Percentiles rank a stretch among this genome's conserved stretches.
phyloP scores from a whole-genome alignment of 139 green algal species.

The Chlorella sp. region DNA sequence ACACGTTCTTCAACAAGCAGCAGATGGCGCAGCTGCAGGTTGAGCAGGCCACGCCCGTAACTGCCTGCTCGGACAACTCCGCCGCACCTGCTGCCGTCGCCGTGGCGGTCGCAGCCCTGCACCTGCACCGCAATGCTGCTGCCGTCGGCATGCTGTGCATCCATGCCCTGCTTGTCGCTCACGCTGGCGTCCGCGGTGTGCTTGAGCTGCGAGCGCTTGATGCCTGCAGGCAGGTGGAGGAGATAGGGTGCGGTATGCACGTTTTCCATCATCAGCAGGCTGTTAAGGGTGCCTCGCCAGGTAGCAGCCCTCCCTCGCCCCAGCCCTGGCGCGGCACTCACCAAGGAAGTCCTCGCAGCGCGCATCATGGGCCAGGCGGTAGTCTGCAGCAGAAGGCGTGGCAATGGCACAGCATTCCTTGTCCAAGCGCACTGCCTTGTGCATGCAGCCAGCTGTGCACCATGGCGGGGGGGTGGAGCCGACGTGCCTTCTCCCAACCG shows the following conservation, averaged over 20 bases:
- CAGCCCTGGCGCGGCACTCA: no score
- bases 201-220: conserved; percentile 24
- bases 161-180: conserved; percentile 17
- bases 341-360: conserved; percentile 18
- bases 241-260: no score
- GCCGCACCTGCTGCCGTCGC: conserved; percentile 22
- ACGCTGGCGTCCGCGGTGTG: conserved; percentile 4
- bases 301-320: no score
- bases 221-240: not conserved
- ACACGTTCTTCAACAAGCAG: not conserved
- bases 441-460: no score
- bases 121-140: conserved; percentile 3
- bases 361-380: not conserved
- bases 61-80: no score
- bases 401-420: not conserved
- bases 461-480: no score
- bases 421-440: no score
- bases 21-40: not conserved
- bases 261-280: no score
- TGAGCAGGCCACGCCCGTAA: no score
- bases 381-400: not conserved
- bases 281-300: no score
- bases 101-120: conserved; percentile 15
- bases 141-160: not conserved
- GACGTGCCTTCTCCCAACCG: no score